Conservation (phyloP, 2,329 filamentous ascomycete genomes). For the Orbilia brochopaga region DNA sequence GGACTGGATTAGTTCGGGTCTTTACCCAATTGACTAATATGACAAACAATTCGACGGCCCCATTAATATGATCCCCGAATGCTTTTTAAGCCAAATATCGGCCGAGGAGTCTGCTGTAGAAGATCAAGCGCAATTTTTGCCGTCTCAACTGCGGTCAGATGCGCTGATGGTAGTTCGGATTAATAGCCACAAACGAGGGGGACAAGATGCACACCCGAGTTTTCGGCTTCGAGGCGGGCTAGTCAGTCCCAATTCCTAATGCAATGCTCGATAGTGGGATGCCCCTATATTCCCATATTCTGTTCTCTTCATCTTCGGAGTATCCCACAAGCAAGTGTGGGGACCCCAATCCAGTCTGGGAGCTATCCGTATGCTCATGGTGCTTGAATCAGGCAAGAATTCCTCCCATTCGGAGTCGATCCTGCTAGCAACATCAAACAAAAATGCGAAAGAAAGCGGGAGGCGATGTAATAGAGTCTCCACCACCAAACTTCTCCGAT, state of each 20-base stretch:
- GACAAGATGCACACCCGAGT: background rate
- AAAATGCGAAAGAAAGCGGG: background rate
- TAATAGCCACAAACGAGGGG: background rate
- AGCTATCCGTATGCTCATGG: background rate
- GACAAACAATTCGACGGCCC: slow-evolving; percentile 10
- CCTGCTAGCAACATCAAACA: background rate
- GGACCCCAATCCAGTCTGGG: background rate
- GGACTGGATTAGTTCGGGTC: slow-evolving; percentile 10
- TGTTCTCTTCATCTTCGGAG: background rate
- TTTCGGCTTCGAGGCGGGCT: background rate
- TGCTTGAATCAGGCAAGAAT: slow-evolving; percentile 10
- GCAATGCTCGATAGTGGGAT: background rate
- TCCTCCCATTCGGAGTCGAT: background rate
- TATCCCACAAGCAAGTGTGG: background rate
- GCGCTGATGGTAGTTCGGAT: background rate
- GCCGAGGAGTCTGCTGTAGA: slow-evolving; percentile 8
- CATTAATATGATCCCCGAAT: too few species aligned
- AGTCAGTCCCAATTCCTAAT: background rate
- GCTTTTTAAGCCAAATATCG: slow-evolving; percentile 20
- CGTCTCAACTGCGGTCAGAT: background rate
- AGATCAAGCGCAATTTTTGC: slow-evolving; percentile 9
- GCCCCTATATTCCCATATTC: background rate
- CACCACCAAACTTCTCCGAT: slow-evolving; percentile 47
- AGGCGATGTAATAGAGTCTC: background rate
- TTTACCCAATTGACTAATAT: slow-evolving; percentile 6